Evolutionary conservation across 1,284 basidiomycete species (phyloP).

Genomic region (Tetrapyrgos nigripes): DNA sequence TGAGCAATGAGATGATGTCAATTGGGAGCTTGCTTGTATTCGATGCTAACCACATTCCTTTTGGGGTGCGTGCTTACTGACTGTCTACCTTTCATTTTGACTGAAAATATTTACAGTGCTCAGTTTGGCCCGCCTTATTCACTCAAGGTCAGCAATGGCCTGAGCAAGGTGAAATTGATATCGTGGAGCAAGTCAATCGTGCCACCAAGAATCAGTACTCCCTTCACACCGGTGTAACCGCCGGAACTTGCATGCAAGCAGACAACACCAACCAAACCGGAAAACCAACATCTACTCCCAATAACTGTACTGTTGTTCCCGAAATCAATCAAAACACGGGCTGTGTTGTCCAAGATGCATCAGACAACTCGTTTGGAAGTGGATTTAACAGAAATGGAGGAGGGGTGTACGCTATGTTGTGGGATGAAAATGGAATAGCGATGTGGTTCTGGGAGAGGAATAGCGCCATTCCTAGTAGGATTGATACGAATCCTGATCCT

Average conservation of each 20-base stretch:
- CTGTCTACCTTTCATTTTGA: neutral
- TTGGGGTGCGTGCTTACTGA: slow-evolving; percentile 6
- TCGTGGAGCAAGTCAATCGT: slow-evolving; percentile 61
- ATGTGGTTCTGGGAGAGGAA: slow-evolving; percentile 66
- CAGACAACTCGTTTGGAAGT: slow-evolving; percentile 6
- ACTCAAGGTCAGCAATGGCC: slow-evolving; percentile 58
- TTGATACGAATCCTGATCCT: slow-evolving; percentile 52
- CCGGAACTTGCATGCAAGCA: slow-evolving; percentile 13
- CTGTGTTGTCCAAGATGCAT: slow-evolving; percentile 5
- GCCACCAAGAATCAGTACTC: slow-evolving; percentile 11
- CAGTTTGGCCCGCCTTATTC: slow-evolving; percentile 30
- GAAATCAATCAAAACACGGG: slow-evolving; percentile 1
- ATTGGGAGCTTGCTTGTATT: slow-evolving; percentile 14
- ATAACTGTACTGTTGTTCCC: slow-evolving; percentile 22
- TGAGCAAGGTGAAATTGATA: slow-evolving; percentile 60
- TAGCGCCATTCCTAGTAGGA: slow-evolving; percentile 49
- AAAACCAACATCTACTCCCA: slow-evolving; percentile 5
- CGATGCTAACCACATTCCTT: slow-evolving; percentile 13
- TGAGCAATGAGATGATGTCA: slow-evolving; percentile 9
- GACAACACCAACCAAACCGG: slow-evolving; percentile 19
- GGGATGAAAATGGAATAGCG: slow-evolving; percentile 59
- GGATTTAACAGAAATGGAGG: slow-evolving; percentile 20
- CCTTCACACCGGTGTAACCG: slow-evolving; percentile 8
- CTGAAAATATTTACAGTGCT: slow-evolving; percentile 15
- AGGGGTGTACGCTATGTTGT: slow-evolving; percentile 43